Evolutionary conservation across 1,139 yeast genomes (phyloP).

Genomic region (Insectozyma bohioensis): DNA sequence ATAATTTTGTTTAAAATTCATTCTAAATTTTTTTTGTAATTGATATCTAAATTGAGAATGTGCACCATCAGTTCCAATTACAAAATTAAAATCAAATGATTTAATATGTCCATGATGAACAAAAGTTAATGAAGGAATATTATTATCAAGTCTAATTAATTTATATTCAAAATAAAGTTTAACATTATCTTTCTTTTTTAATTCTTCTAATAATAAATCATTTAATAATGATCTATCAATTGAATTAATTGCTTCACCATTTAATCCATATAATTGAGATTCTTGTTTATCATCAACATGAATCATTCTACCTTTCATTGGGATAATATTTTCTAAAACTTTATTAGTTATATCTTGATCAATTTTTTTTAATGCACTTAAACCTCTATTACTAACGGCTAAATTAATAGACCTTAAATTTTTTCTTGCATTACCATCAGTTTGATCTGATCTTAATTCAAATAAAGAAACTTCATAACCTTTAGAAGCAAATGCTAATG

Average conservation of each 20-base stretch:
- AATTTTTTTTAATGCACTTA: conserved; percentile 62
- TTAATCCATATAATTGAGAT: conserved; percentile 76
- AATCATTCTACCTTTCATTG: conserved; percentile 90
- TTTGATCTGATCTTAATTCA: conserved; percentile 54
- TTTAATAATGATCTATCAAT: conserved; percentile 77
- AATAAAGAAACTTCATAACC: conserved; percentile 75
- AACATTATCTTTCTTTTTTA: conserved; percentile 45
- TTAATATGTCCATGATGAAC: conserved; percentile 18
- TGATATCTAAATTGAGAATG: conserved; percentile 73
- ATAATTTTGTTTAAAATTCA: conserved; percentile 74
- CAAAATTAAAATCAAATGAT: conserved; percentile 47
- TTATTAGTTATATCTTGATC: conserved; percentile 58
- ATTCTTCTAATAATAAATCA: conserved; percentile 61
- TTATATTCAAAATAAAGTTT: conserved; percentile 58
- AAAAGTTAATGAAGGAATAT: conserved; percentile 13
- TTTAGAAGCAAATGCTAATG: conserved; percentile 68
- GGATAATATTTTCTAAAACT: conserved; percentile 63
- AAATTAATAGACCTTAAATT: conserved; percentile 74
- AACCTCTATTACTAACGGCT: conserved; percentile 85
- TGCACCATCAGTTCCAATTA: conserved; percentile 87
- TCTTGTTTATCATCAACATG: conserved; percentile 67
- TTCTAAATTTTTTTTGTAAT: conserved; percentile 63
- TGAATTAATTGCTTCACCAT: conserved; percentile 83
- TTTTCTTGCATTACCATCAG: conserved; percentile 20
- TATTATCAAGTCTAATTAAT: conserved; percentile 37